These are phyloP conservation scores for Phlebiopsis gigantea DNA, from an alignment of 768 basidiomycete species.

Conservation along the genomic window DNA sequence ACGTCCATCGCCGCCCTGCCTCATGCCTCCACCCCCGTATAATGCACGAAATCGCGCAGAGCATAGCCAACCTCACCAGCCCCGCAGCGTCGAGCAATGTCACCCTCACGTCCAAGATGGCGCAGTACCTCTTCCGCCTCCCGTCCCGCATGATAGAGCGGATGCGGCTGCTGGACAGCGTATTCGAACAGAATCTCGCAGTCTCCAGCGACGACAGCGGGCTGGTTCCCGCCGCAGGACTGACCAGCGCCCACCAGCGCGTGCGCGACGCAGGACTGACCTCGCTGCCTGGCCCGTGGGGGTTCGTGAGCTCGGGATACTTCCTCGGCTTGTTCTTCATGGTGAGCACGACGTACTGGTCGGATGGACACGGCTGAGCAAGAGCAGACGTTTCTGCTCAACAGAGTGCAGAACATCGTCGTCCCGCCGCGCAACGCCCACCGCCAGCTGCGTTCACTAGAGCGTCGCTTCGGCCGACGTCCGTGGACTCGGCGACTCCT, in stretches of 20 bases:
- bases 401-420: slow-evolving; percentile 75
- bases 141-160: slow-evolving; percentile 35
- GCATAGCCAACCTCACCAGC: too few relatives aligned
- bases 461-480: slow-evolving; percentile 6
- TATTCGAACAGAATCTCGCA: slow-evolving; percentile 20
- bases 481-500: slow-evolving; percentile 19
- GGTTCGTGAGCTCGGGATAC: slow-evolving; percentile 71
- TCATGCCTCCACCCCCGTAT: neutral
- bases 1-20: neutral
- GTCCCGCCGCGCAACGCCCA: slow-evolving; percentile 51
- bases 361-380: neutral
- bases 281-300: slow-evolving; percentile 57
- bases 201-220: slow-evolving; percentile 6
- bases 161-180: slow-evolving; percentile 32
- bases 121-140: slow-evolving; percentile 30
- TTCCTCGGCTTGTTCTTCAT: slow-evolving; percentile 60
- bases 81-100: neutral
- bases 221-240: neutral
- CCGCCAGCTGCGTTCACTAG: slow-evolving; percentile 12
- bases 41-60: neutral
- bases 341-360: slow-evolving; percentile 31
- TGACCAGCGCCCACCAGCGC: neutral
- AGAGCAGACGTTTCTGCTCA: slow-evolving; percentile 57
- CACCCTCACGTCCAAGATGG: neutral
- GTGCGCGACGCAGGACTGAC: slow-evolving; percentile 2